Percentiles rank a stretch among this genome's conserved stretches.
Evolutionary conservation across 441 rosid species (phyloP).

Genomic region (Jatropha multifida): DNA sequence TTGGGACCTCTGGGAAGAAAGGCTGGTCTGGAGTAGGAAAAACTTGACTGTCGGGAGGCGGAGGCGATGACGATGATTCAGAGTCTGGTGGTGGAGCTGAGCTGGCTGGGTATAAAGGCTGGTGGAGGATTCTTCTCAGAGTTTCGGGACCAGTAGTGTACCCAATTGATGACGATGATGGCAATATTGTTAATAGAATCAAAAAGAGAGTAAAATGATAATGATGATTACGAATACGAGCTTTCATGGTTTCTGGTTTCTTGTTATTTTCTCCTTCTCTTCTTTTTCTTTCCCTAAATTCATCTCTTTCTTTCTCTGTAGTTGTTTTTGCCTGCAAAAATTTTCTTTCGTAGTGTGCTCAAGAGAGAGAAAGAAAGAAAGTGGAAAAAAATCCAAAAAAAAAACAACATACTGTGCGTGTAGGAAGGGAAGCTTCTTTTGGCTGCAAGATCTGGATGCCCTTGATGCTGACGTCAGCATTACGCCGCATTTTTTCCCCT

Average conservation of each 20-base stretch:
- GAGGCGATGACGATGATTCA: conserved; percentile 43
- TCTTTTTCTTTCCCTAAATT: conserved; percentile 29
- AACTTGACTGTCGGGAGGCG: conserved; percentile 35
- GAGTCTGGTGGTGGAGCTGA: conserved; percentile 61
- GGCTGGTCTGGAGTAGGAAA: conserved; percentile 70
- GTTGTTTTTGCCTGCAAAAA: conserved; percentile 7
- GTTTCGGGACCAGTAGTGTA: not conserved
- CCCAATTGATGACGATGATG: not conserved
- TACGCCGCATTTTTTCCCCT: conserved; percentile 6
- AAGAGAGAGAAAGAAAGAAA: conserved; percentile 21
- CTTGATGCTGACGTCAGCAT: conserved; percentile 46
- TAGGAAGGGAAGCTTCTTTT: conserved; percentile 54
- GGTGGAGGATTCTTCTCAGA: conserved; percentile 76
- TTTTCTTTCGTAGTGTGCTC: not conserved
- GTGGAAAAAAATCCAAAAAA: not conserved
- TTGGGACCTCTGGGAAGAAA: conserved; percentile 86
- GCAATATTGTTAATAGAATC: conserved; percentile 19
- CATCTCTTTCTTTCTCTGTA: conserved; percentile 35
- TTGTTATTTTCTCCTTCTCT: conserved; percentile 19
- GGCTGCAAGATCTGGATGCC: conserved; percentile 76
- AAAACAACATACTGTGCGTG: not conserved
- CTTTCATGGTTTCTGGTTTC: conserved; percentile 53
- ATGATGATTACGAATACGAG: conserved; percentile 11
- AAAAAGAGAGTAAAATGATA: conserved; percentile 29
- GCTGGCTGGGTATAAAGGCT: conserved; percentile 71